Conservation (phyloP, 768 basidiomycete genomes). For the Termitomyces sp. region DNA sequence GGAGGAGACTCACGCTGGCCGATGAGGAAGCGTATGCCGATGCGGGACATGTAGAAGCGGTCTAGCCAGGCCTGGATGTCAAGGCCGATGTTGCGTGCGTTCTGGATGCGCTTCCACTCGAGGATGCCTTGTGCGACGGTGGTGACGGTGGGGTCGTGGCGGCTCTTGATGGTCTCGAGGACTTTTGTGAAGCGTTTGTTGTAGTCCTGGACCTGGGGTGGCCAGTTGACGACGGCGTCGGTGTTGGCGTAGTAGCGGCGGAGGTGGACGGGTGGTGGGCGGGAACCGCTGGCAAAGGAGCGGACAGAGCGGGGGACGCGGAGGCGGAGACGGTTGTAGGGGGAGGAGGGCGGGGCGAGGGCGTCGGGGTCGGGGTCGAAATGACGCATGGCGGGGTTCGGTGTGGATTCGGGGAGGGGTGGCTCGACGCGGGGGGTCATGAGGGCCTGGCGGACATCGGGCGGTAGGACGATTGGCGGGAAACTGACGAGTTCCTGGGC, state of each 20-base stretch:
- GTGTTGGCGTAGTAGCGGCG: constrained; percentile 83
- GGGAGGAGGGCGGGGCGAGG: not conserved
- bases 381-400: constrained; percentile 70
- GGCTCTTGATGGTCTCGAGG: constrained; percentile 83
- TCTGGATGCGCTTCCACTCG: constrained; percentile 85
- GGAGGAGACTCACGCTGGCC: constrained; percentile 71
- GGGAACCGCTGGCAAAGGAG: not conserved
- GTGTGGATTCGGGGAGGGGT: constrained; percentile 64
- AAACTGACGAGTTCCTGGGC: constrained; percentile 84
- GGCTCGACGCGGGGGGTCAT: constrained; percentile 39
- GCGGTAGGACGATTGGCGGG: constrained; percentile 67
- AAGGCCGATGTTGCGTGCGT: constrained; percentile 65
- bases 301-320: constrained; percentile 65
- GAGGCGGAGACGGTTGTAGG: constrained; percentile 53
- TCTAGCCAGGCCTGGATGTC: constrained; percentile 96
- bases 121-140: constrained; percentile 95
- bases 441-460: constrained; percentile 63
- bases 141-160: constrained; percentile 97
- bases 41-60: constrained; percentile 93
- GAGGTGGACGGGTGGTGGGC: constrained; percentile 4
- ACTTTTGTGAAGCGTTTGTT: constrained; percentile 86
- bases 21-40: constrained; percentile 94
- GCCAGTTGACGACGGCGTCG: constrained; percentile 63
- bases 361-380: constrained; percentile 24
- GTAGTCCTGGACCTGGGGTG: constrained; percentile 91